Evolutionary conservation across 140 eudicot species (phyloP), one percentile per base, ranked within the genome.

Genomic region (Cichorium intybus): DNA sequence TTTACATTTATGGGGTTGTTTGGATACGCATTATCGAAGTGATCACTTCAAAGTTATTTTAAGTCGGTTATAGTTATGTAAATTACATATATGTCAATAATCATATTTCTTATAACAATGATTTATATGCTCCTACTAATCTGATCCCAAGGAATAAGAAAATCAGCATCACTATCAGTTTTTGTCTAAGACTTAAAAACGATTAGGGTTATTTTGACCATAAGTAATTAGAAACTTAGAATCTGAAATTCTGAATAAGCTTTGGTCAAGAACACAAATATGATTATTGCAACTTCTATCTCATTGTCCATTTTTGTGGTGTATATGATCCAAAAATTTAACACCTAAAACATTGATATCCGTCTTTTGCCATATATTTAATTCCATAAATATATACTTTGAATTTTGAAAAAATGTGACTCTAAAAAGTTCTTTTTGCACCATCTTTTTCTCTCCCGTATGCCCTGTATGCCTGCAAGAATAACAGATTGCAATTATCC

Each of bases 391-490:
- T 21, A 21, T 29, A 47, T 33, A 50, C 71, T 24, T 29, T 7
- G 16, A 15, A 21, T 51, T 3, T 66, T 22, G 31, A 34, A 50
- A 4, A 31, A 31, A 31, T 31, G 37, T 31, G 26, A 7, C 26
- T 47, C 34, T n/a, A 10, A 27, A 20, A 31, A 33, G 17, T 50
- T 31, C 33, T 15, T 15, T 33, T 66, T 51, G 62, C 35, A 35
- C 61, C 2, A 34, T 33, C 8, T 4, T 9, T 66, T 9, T 66
- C 37, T 66, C 22, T 37, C 10, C 7, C 52, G 5, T 35, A 16
- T 23, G 59, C 17, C 6, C 17, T 60, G 24, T 60, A 60, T 60
- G 66, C 37, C 20, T 65, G 71, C 57, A 18, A 43, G 64, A 27
- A 16, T 46, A 41, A 31, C 48, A 22, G 23, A 49, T 49, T n/a